phyloP scores from a whole-genome alignment of 352 stramenopile species.

The Peronosclerospora sorghi region DNA sequence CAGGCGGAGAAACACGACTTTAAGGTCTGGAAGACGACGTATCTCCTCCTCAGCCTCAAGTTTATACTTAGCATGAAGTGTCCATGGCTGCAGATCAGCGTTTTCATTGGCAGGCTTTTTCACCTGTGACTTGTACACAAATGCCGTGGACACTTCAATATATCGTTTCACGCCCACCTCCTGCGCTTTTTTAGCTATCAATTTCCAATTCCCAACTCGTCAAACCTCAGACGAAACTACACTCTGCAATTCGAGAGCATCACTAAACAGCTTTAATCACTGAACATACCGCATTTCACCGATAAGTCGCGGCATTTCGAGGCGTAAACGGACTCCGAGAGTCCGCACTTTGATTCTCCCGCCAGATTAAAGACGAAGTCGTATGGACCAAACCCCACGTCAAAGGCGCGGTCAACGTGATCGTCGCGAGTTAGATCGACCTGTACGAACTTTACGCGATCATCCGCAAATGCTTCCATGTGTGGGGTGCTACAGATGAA shows the following conservation, averaged over 20 bases:
- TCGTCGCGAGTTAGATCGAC: conserved; percentile 70
- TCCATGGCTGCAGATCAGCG: conserved; percentile 68
- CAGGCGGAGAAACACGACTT: conserved; percentile 64
- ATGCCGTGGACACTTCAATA: conserved; percentile 80
- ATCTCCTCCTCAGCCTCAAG: conserved; percentile 73
- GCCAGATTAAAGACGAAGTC: conserved; percentile 82
- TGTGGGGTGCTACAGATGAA: conserved; percentile 24
- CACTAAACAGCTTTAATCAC: neutral
- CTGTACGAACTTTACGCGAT: conserved; percentile 69
- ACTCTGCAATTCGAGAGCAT: neutral
- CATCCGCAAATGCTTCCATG: conserved; percentile 58
- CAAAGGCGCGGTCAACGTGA: conserved; percentile 70
- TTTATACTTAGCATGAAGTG: conserved; percentile 80
- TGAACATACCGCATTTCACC: conserved; percentile 67
- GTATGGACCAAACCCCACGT: conserved; percentile 57
- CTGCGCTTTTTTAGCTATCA: conserved; percentile 45
- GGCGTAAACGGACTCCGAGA: conserved; percentile 62
- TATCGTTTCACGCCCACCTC: conserved; percentile 66
- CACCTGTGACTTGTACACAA: conserved; percentile 81
- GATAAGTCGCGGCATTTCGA: conserved; percentile 79
- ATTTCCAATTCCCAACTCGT: neutral
- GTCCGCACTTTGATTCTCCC: conserved; percentile 73
- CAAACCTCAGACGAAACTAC: neutral
- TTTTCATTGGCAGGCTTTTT: conserved; percentile 53
- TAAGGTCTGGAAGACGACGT: conserved; percentile 36